phyloP scores from a whole-genome alignment of 768 basidiomycete genomes.

The Piloderma croceum region DNA sequence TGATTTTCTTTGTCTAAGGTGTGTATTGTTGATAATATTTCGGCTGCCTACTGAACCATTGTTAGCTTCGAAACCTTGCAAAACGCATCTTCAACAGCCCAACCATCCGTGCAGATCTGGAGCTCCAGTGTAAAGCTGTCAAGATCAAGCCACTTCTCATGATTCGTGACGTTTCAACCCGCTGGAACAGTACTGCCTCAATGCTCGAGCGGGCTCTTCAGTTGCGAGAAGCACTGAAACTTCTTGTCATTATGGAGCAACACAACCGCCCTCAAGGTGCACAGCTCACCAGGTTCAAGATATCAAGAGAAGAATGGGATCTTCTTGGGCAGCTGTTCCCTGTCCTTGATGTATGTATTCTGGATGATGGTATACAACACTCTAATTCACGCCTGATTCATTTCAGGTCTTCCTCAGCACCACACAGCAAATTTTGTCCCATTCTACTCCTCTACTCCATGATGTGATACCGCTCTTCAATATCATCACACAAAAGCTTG shows the following conservation, averaged over 20 bases:
- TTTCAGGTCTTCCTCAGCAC: slow-evolving; percentile 9
- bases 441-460: slow-evolving; percentile 13
- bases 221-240: slow-evolving; percentile 10
- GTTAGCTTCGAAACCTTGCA: no score
- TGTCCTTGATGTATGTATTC: slow-evolving; percentile 13
- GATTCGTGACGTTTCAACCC: slow-evolving; percentile 15
- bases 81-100: slow-evolving; percentile 9
- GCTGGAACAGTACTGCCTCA: slow-evolving; percentile 20
- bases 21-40: slow-evolving; percentile 1
- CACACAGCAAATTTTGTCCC: slow-evolving; percentile 11
- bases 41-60: neutral
- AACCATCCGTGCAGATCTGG: slow-evolving; percentile 4
- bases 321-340: slow-evolving; percentile 13
- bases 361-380: neutral
- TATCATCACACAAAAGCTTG: slow-evolving; percentile 10
- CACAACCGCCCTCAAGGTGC: slow-evolving; percentile 10
- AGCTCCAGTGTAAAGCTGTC: neutral
- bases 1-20: slow-evolving; percentile 1
- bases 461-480: slow-evolving; percentile 21
- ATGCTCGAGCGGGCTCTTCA: slow-evolving; percentile 13
- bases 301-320: slow-evolving; percentile 16
- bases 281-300: slow-evolving; percentile 10
- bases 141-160: slow-evolving; percentile 6
- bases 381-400: no score
- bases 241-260: slow-evolving; percentile 12